These are phyloP conservation scores for Cercospora sesami DNA, from an alignment of 2,329 filamentous ascomycete genomes.

Conservation along the genomic window DNA sequence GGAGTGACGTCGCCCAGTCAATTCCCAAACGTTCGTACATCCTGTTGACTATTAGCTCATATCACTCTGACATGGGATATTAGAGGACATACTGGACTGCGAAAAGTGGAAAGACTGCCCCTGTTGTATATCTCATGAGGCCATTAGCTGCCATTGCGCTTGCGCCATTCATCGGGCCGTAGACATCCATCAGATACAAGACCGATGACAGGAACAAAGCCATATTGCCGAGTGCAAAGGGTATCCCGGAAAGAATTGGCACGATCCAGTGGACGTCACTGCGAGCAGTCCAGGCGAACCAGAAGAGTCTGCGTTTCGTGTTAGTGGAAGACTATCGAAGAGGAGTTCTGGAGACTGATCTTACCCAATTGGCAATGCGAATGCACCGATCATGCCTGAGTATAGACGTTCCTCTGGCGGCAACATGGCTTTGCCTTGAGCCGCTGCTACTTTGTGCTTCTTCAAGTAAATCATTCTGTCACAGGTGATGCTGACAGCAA, in stretches of 20 bases:
- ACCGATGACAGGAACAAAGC: constrained; percentile 38
- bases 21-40: constrained; percentile 45
- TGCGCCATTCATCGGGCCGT: constrained; percentile 56
- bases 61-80: not conserved
- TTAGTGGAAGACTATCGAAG: constrained; percentile 6
- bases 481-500: constrained; percentile 41
- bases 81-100: constrained; percentile 7
- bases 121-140: constrained; percentile 37
- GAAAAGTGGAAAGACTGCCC: constrained; percentile 23
- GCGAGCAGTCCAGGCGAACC: constrained; percentile 45
- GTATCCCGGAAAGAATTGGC: constrained; percentile 39
- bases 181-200: constrained; percentile 56
- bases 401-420: constrained; percentile 41
- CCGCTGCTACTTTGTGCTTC: constrained; percentile 33
- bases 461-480: constrained; percentile 43
- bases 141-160: constrained; percentile 62
- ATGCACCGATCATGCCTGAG: constrained; percentile 39
- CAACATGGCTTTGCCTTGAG: constrained; percentile 30
- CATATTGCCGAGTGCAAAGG: constrained; percentile 37
- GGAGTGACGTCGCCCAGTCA: constrained; percentile 46
- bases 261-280: constrained; percentile 43
- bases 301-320: constrained; percentile 36
- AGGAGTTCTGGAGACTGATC: constrained; percentile 6
- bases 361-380: constrained; percentile 38
- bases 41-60: constrained; percentile 1